Evolutionary conservation across 108 stramenopile genomes (phyloP).

Genomic region (Chaetoceros muelleri): DNA sequence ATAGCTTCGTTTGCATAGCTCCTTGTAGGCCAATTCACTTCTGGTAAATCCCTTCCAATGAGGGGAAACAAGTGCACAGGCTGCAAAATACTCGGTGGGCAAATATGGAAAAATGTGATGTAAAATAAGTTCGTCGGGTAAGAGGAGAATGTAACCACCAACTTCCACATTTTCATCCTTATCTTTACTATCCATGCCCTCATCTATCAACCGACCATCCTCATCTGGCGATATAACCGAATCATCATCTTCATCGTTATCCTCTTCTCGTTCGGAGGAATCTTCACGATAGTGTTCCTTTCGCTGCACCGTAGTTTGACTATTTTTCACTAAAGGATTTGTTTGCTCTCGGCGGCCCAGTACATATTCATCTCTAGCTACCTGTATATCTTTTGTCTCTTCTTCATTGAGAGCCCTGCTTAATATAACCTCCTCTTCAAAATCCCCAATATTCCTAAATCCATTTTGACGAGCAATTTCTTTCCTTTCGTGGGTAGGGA

Average conservation of each 20-base stretch:
- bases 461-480: slow-evolving; percentile 56
- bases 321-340: not conserved
- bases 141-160: slow-evolving; percentile 42
- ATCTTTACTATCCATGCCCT: not conserved
- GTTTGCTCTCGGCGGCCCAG: not conserved
- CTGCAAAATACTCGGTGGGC: slow-evolving; percentile 49
- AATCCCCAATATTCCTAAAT: slow-evolving; percentile 70
- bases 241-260: slow-evolving; percentile 38
- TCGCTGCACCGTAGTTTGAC: not conserved
- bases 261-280: slow-evolving; percentile 5
- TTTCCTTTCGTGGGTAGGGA: slow-evolving; percentile 54
- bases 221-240: slow-evolving; percentile 5
- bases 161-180: slow-evolving; percentile 29
- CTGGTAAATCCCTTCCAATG: slow-evolving; percentile 70
- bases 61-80: slow-evolving; percentile 50
- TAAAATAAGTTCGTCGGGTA: slow-evolving; percentile 59
- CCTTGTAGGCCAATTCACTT: slow-evolving; percentile 56
- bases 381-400: slow-evolving; percentile 11
- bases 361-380: slow-evolving; percentile 1
- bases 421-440: slow-evolving; percentile 66
- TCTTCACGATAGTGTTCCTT: not conserved
- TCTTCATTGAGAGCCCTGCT: slow-evolving; percentile 37
- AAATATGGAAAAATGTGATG: slow-evolving; percentile 55
- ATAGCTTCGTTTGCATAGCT: slow-evolving; percentile 61
- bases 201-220: not conserved